Conservation (phyloP, 2,329 filamentous ascomycete species). For the Bretziella fagacearum region DNA sequence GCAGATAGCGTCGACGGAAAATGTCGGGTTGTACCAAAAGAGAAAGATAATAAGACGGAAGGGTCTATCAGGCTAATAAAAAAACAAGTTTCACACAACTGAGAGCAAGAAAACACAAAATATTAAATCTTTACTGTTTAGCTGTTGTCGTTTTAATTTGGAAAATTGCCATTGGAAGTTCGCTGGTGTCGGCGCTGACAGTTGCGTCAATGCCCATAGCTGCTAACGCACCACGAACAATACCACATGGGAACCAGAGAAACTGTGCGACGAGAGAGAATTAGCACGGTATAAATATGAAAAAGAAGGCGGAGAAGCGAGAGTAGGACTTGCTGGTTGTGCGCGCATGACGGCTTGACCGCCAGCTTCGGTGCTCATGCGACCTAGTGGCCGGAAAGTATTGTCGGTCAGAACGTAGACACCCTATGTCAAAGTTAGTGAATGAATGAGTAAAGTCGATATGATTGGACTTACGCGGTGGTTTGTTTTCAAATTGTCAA, state of each 20-base stretch:
- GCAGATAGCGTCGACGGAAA: neutral
- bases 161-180: constrained; percentile 78
- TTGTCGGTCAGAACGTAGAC: constrained; percentile 95
- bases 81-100: neutral
- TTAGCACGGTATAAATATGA: constrained; percentile 8
- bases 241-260: constrained; percentile 85
- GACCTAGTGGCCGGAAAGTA: constrained; percentile 68
- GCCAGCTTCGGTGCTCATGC: constrained; percentile 72
- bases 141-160: constrained; percentile 74
- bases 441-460: neutral
- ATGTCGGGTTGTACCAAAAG: neutral
- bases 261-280: constrained; percentile 35
- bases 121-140: constrained; percentile 33
- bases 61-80: neutral
- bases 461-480: constrained; percentile 47
- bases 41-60: neutral
- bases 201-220: constrained; percentile 80
- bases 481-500: constrained; percentile 97
- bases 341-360: constrained; percentile 57
- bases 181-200: constrained; percentile 76
- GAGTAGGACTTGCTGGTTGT: constrained; percentile 60
- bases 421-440: constrained; percentile 35
- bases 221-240: constrained; percentile 83
- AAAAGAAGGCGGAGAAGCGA: neutral
- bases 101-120: neutral